A percentile compares a stretch with the other conserved stretches of the same genome.
phyloP scores from a whole-genome alignment of 805 yeast species.

The Candida nanaspora region DNA sequence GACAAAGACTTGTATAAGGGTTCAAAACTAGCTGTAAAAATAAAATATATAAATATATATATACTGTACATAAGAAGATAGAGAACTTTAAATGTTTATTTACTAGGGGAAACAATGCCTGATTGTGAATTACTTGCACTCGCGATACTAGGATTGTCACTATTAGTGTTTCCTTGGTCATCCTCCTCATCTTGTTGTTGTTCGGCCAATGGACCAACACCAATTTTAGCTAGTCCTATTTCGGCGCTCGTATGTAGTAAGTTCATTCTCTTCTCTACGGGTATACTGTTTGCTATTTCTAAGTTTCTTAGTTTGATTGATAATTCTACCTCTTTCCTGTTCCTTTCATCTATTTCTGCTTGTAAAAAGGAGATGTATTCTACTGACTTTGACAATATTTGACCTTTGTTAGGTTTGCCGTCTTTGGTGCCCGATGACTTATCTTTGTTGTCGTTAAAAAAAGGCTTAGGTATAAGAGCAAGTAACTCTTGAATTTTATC shows the following conservation, averaged over 20 bases:
- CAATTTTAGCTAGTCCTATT: slow-evolving; percentile 63
- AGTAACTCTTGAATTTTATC: slow-evolving; percentile 46
- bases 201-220: slow-evolving; percentile 73
- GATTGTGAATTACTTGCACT: not conserved
- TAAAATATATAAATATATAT: too few species aligned
- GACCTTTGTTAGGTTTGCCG: slow-evolving; percentile 83
- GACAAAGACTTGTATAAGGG: too few species aligned
- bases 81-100: too few species aligned
- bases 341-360: slow-evolving; percentile 67
- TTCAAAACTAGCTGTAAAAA: too few species aligned
- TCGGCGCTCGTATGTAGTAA: slow-evolving; percentile 73
- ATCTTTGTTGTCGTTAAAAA: slow-evolving; percentile 32
- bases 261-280: slow-evolving; percentile 30
- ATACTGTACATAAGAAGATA: too few species aligned
- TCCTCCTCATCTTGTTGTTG: slow-evolving; percentile 2
- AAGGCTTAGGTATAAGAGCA: slow-evolving; percentile 27
- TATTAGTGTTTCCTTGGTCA: not conserved
- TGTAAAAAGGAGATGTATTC: slow-evolving; percentile 65
- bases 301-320: slow-evolving; percentile 51
- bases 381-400: slow-evolving; percentile 66
- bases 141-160: not conserved
- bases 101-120: not conserved
- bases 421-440: slow-evolving; percentile 67
- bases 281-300: slow-evolving; percentile 36
- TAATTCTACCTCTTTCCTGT: slow-evolving; percentile 71